Evolutionary conservation across 805 yeast species (phyloP), one percentile per base, ranked within the genome.

Genomic region (Danielia reshetovae): DNA sequence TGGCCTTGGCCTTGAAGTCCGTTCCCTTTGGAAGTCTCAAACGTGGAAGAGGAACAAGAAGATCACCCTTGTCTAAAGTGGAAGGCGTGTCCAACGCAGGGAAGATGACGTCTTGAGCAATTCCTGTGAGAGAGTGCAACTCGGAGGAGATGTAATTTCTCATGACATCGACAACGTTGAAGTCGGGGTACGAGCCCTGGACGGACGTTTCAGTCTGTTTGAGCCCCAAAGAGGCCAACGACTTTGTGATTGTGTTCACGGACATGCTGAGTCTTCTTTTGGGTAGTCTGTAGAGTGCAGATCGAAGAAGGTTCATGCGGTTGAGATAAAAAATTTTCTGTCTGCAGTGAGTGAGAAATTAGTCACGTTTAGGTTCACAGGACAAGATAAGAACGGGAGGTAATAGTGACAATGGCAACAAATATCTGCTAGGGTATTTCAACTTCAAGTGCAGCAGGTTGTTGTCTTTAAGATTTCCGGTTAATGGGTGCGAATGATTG

Each of bases 31-130:
- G 46, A 52, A 95, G 76, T 52, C 70, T 55, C 52, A 83, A 68
- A 59, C 97, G 79, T 50, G 97, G 98, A 27, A 93, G 72, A 27
- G 98, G 97, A 36, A 90, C 77, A 42, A 90, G 74, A 52, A 93
- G 72, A 60, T 93, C 98, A 55, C 97, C 98, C 54, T 90, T 82
- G 40, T 88, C 96, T 48, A 84, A 65, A 26, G 88, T 81, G 45
- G 75, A 71, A 15, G 96, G 87, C 72, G 90, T 77, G 62, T 93
- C 97, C 52, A 93, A 72, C 24, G 96, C 87, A 38, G 87, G 85
- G 60, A 72, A 85, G 43, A 89, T 85, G 32, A 87, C 57, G 3
- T 67, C 63, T 37, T 73, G 64, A 39, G 81, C 83, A 26, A 88
- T 94, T 24, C 81, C 82, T 13, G 94, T 73, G 48, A 93, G 65